Percentiles rank a stretch among this genome's conserved stretches.
Conservation (phyloP, 1,139 yeast genomes). For the Yueomyces sp. region DNA sequence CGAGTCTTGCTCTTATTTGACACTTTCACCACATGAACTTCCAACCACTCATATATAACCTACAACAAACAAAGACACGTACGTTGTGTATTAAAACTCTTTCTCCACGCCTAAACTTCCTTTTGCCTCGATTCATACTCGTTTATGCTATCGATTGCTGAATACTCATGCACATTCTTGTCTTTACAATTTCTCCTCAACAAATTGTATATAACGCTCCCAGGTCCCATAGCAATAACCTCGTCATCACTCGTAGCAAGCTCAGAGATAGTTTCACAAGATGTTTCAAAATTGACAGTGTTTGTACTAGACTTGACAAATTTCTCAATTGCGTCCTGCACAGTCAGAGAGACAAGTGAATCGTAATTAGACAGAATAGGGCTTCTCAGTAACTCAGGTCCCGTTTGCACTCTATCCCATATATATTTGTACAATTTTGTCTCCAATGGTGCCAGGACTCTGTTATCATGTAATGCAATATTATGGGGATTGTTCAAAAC, state of each 20-base stretch:
- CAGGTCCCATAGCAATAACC: slow-evolving; percentile 19
- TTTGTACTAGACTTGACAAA: slow-evolving; percentile 22
- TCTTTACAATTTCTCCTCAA: slow-evolving; percentile 13
- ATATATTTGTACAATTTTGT: slow-evolving; percentile 24
- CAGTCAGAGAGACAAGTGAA: slow-evolving; percentile 17
- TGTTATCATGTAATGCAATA: slow-evolving; percentile 23
- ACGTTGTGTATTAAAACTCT: no score
- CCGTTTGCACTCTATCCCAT: slow-evolving; percentile 19
- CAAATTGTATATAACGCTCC: slow-evolving; percentile 18
- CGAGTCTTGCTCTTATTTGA: no score
- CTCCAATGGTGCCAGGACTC: slow-evolving; percentile 18
- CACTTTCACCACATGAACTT: no score
- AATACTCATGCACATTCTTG: no score
- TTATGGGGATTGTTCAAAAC: slow-evolving; percentile 19
- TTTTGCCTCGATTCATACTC: no score
- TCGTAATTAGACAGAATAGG: slow-evolving; percentile 22
- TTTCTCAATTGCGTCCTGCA: slow-evolving; percentile 21
- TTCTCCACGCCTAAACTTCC: no score
- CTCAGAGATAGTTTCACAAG: slow-evolving; percentile 19
- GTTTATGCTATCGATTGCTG: no score
- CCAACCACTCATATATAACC: no score
- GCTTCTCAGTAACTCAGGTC: slow-evolving; percentile 15
- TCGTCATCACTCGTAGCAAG: slow-evolving; percentile 5
- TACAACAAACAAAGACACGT: no score
- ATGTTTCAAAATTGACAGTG: slow-evolving; percentile 22